Conservation (phyloP, 2,329 filamentous ascomycete genomes). For the Pyrenochaeta sp. region DNA sequence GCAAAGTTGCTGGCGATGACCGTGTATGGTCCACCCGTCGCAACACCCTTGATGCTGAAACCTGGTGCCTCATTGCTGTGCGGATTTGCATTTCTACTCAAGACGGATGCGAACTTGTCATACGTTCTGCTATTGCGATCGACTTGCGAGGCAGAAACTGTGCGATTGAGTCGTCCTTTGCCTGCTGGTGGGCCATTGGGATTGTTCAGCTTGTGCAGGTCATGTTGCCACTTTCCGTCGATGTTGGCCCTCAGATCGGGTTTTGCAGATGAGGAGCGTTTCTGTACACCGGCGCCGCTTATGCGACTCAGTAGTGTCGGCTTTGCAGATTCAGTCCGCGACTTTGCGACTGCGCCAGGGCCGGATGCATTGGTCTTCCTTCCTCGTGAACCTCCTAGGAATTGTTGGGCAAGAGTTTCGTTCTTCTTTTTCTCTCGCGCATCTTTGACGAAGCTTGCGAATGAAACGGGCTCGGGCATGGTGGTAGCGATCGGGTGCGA, state of each 20-base stretch:
- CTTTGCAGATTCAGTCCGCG: constrained; percentile 55
- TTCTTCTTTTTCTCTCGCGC: constrained; percentile 74
- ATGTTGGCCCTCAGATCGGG: constrained; percentile 61
- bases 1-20: constrained; percentile 85
- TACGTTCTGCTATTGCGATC: constrained; percentile 54
- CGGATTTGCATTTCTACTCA: constrained; percentile 33
- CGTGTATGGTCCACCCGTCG: constrained; percentile 72
- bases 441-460: constrained; percentile 46
- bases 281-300: constrained; percentile 75
- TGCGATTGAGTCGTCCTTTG: constrained; percentile 43
- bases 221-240: constrained; percentile 75
- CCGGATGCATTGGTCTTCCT: constrained; percentile 66
- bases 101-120: constrained; percentile 51
- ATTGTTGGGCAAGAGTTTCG: constrained; percentile 74
- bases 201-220: constrained; percentile 65
- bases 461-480: constrained; percentile 37
- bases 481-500: neutral
- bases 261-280: constrained; percentile 59
- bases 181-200: constrained; percentile 47
- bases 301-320: constrained; percentile 73
- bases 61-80: constrained; percentile 50
- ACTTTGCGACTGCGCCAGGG: constrained; percentile 55
- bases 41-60: constrained; percentile 74
- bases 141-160: constrained; percentile 51
- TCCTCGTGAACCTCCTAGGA: constrained; percentile 67